These are phyloP conservation scores for Adansonia rubrostipa DNA, from an alignment of 441 rosid genomes.

Conservation along the genomic window DNA sequence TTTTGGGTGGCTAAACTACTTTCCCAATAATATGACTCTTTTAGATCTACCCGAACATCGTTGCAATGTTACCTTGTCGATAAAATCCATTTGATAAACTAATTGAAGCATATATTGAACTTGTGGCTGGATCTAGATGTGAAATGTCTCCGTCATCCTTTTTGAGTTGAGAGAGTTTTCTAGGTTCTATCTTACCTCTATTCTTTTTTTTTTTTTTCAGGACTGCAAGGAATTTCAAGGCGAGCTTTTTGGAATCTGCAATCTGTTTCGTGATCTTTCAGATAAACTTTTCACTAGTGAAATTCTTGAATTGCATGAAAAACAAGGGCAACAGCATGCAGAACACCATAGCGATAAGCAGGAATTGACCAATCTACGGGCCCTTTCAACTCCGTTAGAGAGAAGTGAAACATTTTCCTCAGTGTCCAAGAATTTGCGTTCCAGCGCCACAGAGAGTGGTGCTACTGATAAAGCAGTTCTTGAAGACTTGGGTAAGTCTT, in stretches of 20 bases:
- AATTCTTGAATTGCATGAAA: constrained; percentile 62
- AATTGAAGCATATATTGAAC: constrained; percentile 1
- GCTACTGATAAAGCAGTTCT: constrained; percentile 48
- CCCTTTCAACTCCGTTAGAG: constrained; percentile 29
- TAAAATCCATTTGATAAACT: not conserved
- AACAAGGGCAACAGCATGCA: constrained; percentile 40
- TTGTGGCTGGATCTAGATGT: not conserved
- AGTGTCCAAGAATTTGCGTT: constrained; percentile 26
- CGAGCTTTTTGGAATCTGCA: constrained; percentile 91
- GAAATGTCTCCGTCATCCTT: not conserved
- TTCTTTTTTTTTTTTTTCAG: constrained; percentile 42
- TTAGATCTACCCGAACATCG: not conserved
- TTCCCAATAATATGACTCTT: not conserved
- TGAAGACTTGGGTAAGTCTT: constrained; percentile 65
- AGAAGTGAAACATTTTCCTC: constrained; percentile 27
- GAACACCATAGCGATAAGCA: constrained; percentile 27
- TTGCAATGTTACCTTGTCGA: not conserved
- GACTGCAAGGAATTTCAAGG: constrained; percentile 94
- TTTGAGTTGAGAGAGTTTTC: not conserved
- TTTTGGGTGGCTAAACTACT: not conserved
- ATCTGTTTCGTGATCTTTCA: constrained; percentile 88
- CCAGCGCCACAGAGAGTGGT: constrained; percentile 33
- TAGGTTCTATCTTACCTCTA: constrained; percentile 20
- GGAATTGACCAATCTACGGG: constrained; percentile 36
- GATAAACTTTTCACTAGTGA: constrained; percentile 89